Evolutionary conservation across 2,329 filamentous ascomycete genomes (phyloP).

Genomic region (Alternaria postmessia): DNA sequence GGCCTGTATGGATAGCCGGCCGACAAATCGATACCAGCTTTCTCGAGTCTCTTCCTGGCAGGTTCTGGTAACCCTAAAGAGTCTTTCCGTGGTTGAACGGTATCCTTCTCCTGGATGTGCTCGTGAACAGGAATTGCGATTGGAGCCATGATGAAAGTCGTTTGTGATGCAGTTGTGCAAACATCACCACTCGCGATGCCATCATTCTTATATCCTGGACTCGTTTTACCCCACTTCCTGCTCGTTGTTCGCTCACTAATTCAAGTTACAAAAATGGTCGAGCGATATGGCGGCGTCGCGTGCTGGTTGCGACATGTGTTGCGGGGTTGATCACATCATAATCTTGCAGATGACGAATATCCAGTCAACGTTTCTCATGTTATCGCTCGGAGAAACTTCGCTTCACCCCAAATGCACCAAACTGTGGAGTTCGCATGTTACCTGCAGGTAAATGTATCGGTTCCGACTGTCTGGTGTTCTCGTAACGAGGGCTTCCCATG

Average conservation of each 20-base stretch:
- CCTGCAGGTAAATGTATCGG: not conserved
- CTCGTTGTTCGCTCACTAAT: conserved; percentile 24
- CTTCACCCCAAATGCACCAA: not conserved
- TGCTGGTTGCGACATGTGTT: conserved; percentile 27
- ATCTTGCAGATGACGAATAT: conserved; percentile 40
- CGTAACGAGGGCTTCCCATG: conserved; percentile 17
- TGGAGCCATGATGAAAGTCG: conserved; percentile 59
- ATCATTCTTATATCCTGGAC: conserved; percentile 24
- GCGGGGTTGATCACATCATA: conserved; percentile 51
- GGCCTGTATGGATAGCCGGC: conserved; percentile 76
- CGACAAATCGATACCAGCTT: conserved; percentile 73
- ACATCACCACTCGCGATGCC: not conserved
- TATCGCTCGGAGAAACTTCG: conserved; percentile 28
- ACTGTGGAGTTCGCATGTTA: not conserved
- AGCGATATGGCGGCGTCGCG: conserved; percentile 7
- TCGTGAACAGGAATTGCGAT: conserved; percentile 61
- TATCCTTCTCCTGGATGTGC: conserved; percentile 65
- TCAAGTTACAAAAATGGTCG: not conserved
- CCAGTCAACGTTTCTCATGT: conserved; percentile 31
- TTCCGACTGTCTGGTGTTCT: not conserved
- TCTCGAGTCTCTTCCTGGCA: conserved; percentile 67
- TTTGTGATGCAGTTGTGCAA: not conserved
- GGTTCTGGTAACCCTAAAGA: conserved; percentile 67
- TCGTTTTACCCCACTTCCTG: conserved; percentile 11
- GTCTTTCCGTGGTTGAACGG: conserved; percentile 69